Conservation (phyloP, 148 eudicot species). For the Mesembryanthemum crystallinum region DNA sequence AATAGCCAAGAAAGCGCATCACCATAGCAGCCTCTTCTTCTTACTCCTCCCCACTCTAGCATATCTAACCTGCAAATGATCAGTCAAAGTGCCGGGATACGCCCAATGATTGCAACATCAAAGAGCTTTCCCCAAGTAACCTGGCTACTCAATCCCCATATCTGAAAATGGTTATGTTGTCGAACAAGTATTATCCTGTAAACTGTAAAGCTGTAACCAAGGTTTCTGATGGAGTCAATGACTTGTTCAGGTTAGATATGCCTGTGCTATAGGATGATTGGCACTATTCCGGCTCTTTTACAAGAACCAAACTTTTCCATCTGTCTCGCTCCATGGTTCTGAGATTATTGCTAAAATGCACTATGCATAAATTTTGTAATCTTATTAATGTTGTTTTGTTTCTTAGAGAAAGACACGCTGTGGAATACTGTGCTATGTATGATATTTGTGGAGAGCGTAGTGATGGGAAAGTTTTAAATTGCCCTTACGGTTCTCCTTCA, state of each 20-base stretch:
- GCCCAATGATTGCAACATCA: too few relatives aligned
- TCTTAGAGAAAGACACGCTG: conserved; percentile 48
- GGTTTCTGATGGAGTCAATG: not conserved
- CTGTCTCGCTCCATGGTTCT: not conserved
- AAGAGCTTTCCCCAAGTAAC: too few relatives aligned
- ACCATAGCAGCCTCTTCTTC: too few relatives aligned
- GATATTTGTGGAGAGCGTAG: conserved; percentile 65
- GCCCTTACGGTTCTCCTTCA: conserved; percentile 55
- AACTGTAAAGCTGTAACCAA: too few relatives aligned
- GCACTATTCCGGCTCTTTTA: not conserved
- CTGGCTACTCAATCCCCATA: not conserved
- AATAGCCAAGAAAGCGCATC: too few relatives aligned
- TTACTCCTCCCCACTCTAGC: too few relatives aligned
- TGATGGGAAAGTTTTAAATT: conserved; percentile 62
- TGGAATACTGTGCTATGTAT: conserved; percentile 67
- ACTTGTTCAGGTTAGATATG: not conserved
- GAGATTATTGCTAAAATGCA: conserved; percentile 4
- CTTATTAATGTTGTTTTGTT: conserved; percentile 24
- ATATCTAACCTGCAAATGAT: too few relatives aligned
- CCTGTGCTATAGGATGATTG: not conserved
- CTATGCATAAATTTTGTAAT: not conserved
- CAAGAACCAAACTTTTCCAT: not conserved
- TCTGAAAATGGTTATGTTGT: not conserved
- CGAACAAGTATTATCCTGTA: not conserved
- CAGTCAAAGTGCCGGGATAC: too few relatives aligned